phyloP scores from a whole-genome alignment of 805 yeast genomes.

The Saccharomycopsis capsularis region DNA sequence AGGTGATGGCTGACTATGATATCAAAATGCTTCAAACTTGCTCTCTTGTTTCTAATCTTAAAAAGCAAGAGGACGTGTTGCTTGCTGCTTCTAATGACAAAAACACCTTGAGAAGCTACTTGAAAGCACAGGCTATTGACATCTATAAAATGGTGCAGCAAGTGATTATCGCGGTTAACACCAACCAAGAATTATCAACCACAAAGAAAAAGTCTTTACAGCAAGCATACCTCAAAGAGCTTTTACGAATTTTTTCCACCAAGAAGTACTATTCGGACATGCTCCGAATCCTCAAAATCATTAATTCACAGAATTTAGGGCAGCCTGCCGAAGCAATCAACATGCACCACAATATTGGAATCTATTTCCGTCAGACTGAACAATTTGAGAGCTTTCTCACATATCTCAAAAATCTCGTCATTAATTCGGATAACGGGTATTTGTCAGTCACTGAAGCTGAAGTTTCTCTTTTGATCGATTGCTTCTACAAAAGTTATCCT shows the following conservation, averaged over 20 bases:
- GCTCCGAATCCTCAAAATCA: slow-evolving; percentile 11
- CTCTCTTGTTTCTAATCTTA: slow-evolving; percentile 1
- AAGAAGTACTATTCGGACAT: slow-evolving; percentile 14
- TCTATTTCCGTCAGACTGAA: slow-evolving; percentile 11
- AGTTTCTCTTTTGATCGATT: background rate
- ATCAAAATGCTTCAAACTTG: background rate
- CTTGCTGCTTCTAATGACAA: slow-evolving; percentile 1
- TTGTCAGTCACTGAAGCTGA: background rate
- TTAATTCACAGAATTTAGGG: background rate
- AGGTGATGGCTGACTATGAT: background rate
- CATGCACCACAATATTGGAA: slow-evolving; percentile 5
- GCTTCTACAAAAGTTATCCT: background rate
- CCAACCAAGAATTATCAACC: background rate
- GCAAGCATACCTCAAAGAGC: background rate
- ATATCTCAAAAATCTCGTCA: background rate
- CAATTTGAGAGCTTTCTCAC: slow-evolving; percentile 7
- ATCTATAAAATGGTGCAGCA: slow-evolving; percentile 7
- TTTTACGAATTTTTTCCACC: slow-evolving; percentile 1
- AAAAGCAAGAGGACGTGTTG: slow-evolving; percentile 7
- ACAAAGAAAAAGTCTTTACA: background rate
- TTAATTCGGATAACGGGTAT: background rate
- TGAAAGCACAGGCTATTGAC: background rate
- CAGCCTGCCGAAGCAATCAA: background rate
- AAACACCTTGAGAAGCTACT: background rate
- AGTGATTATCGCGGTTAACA: background rate